Conservation (phyloP, 2,329 filamentous ascomycete genomes). For the Ophiostoma triangulosporum region DNA sequence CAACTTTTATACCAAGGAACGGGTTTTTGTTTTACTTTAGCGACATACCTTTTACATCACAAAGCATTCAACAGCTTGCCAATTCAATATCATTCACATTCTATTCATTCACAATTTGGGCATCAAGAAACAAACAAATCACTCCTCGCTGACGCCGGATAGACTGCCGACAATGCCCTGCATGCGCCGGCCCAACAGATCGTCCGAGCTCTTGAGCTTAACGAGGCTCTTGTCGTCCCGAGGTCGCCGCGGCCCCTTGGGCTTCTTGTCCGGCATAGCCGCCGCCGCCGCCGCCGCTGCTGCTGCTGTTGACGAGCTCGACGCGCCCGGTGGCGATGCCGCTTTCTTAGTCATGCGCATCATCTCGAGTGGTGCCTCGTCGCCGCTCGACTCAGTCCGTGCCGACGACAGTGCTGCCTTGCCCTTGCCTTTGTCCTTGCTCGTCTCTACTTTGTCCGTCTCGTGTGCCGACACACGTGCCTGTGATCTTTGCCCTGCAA, state of each 20-base stretch:
- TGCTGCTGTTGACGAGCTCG: neutral
- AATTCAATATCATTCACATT: neutral
- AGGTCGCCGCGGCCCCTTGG: conserved; percentile 17
- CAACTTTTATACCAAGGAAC: conserved; percentile 1
- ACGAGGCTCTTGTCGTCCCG: conserved; percentile 29
- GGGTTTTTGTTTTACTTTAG: neutral
- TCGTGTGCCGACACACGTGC: too few relatives aligned
- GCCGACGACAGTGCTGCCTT: neutral
- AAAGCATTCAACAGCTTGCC: neutral
- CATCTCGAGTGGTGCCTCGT: conserved; percentile 74
- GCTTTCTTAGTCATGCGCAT: conserved; percentile 40
- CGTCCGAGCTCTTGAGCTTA: conserved; percentile 43
- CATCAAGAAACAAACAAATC: neutral
- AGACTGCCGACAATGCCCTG: conserved; percentile 41
- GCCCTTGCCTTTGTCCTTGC: neutral
- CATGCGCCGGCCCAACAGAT: conserved; percentile 43
- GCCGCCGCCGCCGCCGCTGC: neutral
- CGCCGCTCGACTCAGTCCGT: conserved; percentile 50
- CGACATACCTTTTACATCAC: neutral
- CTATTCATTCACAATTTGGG: neutral
- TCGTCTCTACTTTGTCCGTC: neutral
- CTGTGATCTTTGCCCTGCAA: too few relatives aligned
- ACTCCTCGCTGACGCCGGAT: conserved; percentile 33
- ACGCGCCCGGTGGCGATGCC: conserved; percentile 9
- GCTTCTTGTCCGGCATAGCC: conserved; percentile 11